These are phyloP conservation scores for Pyricularia sp. DNA, from an alignment of 2,329 filamentous ascomycete genomes.

Conservation along the genomic window DNA sequence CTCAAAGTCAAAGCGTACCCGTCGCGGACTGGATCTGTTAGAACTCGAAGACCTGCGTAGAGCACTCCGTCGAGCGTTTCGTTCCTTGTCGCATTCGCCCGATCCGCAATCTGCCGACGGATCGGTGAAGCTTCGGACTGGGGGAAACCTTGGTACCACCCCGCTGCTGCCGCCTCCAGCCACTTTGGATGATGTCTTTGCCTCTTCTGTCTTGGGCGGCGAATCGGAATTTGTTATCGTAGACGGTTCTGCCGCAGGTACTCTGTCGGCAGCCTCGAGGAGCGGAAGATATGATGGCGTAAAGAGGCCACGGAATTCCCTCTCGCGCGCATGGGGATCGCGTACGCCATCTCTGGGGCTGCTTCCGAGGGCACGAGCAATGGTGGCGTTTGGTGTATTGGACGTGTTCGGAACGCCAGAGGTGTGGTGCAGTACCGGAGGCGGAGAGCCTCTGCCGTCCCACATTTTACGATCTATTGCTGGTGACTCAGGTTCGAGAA, in stretches of 20 bases:
- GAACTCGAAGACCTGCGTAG: constrained; percentile 46
- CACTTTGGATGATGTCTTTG: not conserved
- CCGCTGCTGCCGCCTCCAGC: not conserved
- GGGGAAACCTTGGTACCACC: constrained; percentile 8
- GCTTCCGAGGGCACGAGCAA: not conserved
- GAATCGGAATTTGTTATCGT: constrained; percentile 12
- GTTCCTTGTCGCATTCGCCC: constrained; percentile 17
- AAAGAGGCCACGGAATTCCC: constrained; percentile 53
- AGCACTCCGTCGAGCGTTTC: constrained; percentile 39
- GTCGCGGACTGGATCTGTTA: constrained; percentile 43
- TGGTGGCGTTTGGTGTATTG: not conserved
- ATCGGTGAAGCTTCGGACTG: constrained; percentile 32
- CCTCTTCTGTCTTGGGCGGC: constrained; percentile 10
- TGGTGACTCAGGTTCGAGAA: constrained; percentile 9
- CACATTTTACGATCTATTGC: constrained; percentile 10
- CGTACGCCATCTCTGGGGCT: constrained; percentile 9
- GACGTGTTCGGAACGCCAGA: constrained; percentile 23
- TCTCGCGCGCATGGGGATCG: constrained; percentile 44
- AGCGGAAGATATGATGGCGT: constrained; percentile 54
- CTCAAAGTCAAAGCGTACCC: constrained; percentile 53
- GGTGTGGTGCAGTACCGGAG: constrained; percentile 28
- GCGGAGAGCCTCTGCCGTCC: constrained; percentile 23
- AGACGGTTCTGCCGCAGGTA: constrained; percentile 10
- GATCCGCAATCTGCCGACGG: constrained; percentile 37
- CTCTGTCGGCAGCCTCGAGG: constrained; percentile 36